Percentiles rank a stretch among this genome's conserved stretches.
Conservation (phyloP, 164 flowering plant species). For the Nymphaea colorata region DNA sequence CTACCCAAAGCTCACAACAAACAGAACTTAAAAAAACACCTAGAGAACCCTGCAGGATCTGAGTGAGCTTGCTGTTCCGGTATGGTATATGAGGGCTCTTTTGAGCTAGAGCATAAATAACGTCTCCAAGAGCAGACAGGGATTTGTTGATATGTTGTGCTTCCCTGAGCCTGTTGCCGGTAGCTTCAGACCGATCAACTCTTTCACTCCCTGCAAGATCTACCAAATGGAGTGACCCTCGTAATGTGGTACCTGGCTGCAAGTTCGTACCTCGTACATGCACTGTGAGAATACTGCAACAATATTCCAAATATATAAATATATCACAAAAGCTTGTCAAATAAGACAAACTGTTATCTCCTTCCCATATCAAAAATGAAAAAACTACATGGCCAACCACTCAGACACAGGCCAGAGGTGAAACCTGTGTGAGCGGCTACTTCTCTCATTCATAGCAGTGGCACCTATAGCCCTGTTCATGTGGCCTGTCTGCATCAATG, state of each 20-base stretch:
- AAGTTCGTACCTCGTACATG: conserved; percentile 2
- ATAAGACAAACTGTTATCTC: neutral
- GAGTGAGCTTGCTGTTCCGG: conserved; percentile 74
- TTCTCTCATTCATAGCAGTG: conserved; percentile 7
- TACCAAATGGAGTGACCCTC: conserved; percentile 4
- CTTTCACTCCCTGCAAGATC: conserved; percentile 13
- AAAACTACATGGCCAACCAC: neutral
- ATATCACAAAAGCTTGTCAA: neutral
- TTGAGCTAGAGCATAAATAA: conserved; percentile 65
- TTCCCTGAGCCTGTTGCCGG: conserved; percentile 23
- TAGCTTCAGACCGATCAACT: conserved; percentile 6
- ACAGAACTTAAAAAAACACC: neutral
- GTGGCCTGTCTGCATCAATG: conserved; percentile 1
- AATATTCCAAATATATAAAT: neutral
- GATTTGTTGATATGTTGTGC: conserved; percentile 82
- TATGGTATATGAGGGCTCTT: conserved; percentile 69
- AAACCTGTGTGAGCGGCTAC: conserved; percentile 11
- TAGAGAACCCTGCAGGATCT: conserved; percentile 32
- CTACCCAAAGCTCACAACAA: neutral
- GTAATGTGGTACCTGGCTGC: neutral
- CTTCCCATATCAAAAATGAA: neutral
- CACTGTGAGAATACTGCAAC: conserved; percentile 2
- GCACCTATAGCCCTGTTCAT: conserved; percentile 4
- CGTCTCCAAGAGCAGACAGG: conserved; percentile 81
- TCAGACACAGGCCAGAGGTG: neutral